Conservation (phyloP, 306 rosid species). For the Fragaria vesca region DNA sequence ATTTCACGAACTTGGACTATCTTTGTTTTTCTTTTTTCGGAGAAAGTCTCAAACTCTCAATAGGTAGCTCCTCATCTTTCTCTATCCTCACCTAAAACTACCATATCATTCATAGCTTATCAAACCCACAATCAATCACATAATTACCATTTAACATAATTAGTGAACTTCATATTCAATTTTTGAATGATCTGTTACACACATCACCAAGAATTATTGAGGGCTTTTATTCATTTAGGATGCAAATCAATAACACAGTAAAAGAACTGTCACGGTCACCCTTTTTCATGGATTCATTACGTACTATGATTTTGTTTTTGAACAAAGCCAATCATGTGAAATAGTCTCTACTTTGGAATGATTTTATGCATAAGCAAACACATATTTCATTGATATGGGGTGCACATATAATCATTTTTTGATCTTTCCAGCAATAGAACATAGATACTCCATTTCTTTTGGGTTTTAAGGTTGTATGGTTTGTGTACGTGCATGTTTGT, state of each 20-base stretch:
- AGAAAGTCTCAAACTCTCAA: too few species aligned
- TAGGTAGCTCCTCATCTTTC: slow-evolving; percentile 36
- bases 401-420: background rate
- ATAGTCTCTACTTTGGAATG: too few species aligned
- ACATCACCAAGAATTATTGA: too few species aligned
- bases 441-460: background rate
- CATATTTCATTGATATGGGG: background rate
- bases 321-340: too few species aligned
- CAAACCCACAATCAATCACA: slow-evolving; percentile 8
- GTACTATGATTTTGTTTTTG: too few species aligned
- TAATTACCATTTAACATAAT: background rate
- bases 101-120: slow-evolving; percentile 26
- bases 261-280: too few species aligned
- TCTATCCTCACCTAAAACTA: slow-evolving; percentile 44
- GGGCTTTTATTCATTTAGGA: too few species aligned
- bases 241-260: too few species aligned
- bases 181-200: too few species aligned
- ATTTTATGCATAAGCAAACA: too few species aligned
- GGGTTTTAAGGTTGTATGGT: background rate
- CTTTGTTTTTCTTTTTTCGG: background rate
- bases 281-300: too few species aligned
- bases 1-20: background rate
- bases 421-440: background rate
- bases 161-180: too few species aligned
- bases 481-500: background rate